These are phyloP conservation scores for Bipolaris oryzae DNA, from an alignment of 2,329 filamentous ascomycete species.

Conservation along the genomic window DNA sequence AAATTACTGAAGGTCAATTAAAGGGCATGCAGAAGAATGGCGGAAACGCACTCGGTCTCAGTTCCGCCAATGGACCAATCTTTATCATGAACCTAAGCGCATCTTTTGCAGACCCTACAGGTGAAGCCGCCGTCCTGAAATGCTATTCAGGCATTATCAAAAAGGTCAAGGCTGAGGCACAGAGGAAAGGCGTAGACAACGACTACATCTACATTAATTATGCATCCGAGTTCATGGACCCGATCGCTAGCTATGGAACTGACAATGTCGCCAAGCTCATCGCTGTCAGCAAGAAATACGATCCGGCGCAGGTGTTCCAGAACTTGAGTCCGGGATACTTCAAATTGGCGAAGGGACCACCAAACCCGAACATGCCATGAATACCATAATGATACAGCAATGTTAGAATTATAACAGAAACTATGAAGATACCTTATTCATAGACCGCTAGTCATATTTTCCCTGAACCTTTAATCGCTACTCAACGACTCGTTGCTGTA, in stretches of 20 bases:
- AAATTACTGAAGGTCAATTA: conserved; percentile 31
- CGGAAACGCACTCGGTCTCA: conserved; percentile 39
- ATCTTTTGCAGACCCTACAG: conserved; percentile 22
- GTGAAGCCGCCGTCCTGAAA: conserved; percentile 28
- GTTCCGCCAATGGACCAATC: conserved; percentile 22
- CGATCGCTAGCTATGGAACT: conserved; percentile 43
- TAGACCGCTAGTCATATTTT: not conserved
- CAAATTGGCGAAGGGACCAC: conserved; percentile 65
- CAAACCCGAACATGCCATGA: conserved; percentile 9
- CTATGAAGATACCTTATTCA: not conserved
- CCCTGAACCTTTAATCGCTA: not conserved
- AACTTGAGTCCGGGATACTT: conserved; percentile 31
- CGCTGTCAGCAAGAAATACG: conserved; percentile 46
- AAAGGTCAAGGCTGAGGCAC: conserved; percentile 27
- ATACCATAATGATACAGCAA: not conserved
- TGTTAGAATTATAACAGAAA: not conserved
- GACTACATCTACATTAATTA: conserved; percentile 53
- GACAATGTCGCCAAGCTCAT: conserved; percentile 44
- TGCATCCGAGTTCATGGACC: conserved; percentile 50
- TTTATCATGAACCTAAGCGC: conserved; percentile 30
- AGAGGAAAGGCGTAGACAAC: conserved; percentile 19
- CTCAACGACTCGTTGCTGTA: too few relatives aligned
- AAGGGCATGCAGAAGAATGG: conserved; percentile 33
- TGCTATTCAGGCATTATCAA: conserved; percentile 27
- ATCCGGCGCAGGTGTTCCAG: conserved; percentile 50